Evolutionary conservation across 345 rosid genomes (phyloP).

Genomic region (Gossypium mustelinum): DNA sequence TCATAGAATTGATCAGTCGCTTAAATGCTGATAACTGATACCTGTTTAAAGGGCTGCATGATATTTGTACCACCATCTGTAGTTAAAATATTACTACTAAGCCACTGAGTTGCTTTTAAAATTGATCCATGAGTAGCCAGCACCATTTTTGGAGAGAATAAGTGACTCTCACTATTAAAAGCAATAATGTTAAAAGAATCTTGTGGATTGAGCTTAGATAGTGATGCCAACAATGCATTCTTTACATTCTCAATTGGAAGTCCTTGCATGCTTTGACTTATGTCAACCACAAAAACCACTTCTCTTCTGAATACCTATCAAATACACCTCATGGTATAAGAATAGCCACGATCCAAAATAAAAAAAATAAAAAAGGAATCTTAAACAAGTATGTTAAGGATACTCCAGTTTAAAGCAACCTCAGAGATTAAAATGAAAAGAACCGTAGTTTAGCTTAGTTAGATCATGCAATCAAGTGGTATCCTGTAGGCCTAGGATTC

Average conservation of each 20-base stretch:
- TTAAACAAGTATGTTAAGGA: background rate
- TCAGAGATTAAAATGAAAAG: background rate
- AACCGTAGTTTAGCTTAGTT: background rate
- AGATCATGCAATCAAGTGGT: background rate
- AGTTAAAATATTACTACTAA: conserved; percentile 35
- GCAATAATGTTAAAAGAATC: conserved; percentile 88
- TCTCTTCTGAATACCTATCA: conserved; percentile 64
- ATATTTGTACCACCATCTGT: conserved; percentile 74
- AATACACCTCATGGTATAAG: conserved; percentile 14
- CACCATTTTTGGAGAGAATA: conserved; percentile 68
- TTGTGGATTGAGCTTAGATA: conserved; percentile 46
- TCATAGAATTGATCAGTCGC: conserved; percentile 5
- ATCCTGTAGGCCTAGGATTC: background rate
- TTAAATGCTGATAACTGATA: conserved; percentile 30
- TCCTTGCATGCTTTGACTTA: conserved; percentile 85
- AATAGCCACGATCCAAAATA: background rate
- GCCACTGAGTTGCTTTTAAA: conserved; percentile 61
- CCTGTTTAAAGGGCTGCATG: conserved; percentile 63
- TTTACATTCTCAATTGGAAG: conserved; percentile 55
- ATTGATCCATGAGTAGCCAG: conserved; percentile 50
- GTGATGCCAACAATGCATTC: conserved; percentile 51
- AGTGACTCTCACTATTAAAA: conserved; percentile 59
- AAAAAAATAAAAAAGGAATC: background rate
- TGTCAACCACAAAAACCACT: conserved; percentile 72
- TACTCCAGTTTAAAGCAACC: background rate